A percentile compares a stretch with the other conserved stretches of the same genome.
phyloP scores from a whole-genome alignment of 176 grass and related monocot species.

The Rhynchospora pubera region DNA sequence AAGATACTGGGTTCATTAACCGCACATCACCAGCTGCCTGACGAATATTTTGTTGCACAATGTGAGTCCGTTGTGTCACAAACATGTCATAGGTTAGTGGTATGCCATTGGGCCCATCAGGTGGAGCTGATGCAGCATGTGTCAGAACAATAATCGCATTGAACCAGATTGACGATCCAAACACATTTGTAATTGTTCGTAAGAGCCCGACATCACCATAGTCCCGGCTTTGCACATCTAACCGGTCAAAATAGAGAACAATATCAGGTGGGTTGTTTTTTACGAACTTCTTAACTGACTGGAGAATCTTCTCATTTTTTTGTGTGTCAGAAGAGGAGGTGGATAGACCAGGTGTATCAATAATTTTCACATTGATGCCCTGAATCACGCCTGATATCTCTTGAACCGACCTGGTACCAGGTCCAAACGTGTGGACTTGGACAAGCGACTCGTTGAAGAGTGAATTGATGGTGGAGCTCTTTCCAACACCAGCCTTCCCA shows the following conservation, averaged over 20 bases:
- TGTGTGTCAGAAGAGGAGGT: constrained; percentile 63
- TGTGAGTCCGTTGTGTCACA: constrained; percentile 81
- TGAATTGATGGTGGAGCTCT: constrained; percentile 94
- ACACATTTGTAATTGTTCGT: constrained; percentile 65
- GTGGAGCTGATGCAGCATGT: constrained; percentile 92
- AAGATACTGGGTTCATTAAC: constrained; percentile 87
- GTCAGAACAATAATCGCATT: constrained; percentile 91
- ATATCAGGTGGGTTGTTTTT: constrained; percentile 73
- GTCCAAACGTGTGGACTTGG: constrained; percentile 72
- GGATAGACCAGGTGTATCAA: constrained; percentile 87
- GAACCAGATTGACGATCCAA: constrained; percentile 76
- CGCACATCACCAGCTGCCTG: constrained; percentile 80
- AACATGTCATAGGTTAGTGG: constrained; percentile 98
- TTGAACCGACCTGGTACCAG: constrained; percentile 62
- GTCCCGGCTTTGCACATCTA: constrained; percentile 87
- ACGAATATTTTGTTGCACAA: constrained; percentile 93
- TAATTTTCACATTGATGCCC: constrained; percentile 74
- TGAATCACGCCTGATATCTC: constrained; percentile 62
- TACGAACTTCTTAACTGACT: constrained; percentile 64
- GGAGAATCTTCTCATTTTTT: constrained; percentile 73
- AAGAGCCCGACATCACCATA: constrained; percentile 66
- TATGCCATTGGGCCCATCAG: constrained; percentile 72
- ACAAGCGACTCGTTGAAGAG: constrained; percentile 58
- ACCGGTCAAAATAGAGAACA: constrained; percentile 91
- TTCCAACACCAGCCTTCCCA: constrained; percentile 90